Evolutionary conservation across 1,139 yeast species (phyloP), one percentile per base, ranked within the genome.

Genomic region (Saccharomyces pastorianus): DNA sequence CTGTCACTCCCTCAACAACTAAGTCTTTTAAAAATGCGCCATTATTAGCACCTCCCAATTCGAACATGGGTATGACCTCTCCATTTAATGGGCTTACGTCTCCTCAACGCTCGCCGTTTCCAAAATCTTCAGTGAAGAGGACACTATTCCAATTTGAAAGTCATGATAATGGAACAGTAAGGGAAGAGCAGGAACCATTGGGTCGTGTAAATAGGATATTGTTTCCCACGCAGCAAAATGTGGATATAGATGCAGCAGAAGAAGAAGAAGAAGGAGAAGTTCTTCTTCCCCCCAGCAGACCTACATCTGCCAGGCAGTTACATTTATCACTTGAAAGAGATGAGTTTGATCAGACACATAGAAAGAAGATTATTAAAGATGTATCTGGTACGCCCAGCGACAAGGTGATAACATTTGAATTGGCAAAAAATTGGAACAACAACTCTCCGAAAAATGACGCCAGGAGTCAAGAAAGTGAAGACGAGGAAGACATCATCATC

Each of bases 1-100:
- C 68, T 6, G 63, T 65, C 32, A 67, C 71, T 2, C 71, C 71
- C 1, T 62, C 65, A 3, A 65, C 68, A 9, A 59, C 56, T 44
- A 58, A 51, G 41, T 49, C 50, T 13, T 57, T 56, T 44, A 59
- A 57, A 32, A 47, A 48, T 20, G 53, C 51, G 20, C 61, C 61
- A 6, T 51, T 55, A 11, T 53, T 58, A 29, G 53, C 23, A 44
- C 60, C 58, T 14, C 61, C 62, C 48, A 51, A 46, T 5, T 34
- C 28, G 25, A 50, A 29, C 31, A 51, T 20, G 23, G 17, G 25
- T 17, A 41, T 42, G 9, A 52, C 46, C 23, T 58, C 64, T 8
- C 63, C 65, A 8, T 59, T 58, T 20, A 62, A 56, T 47, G 65
- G 66, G 4, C 56, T 66, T 49, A 60, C 62, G 48, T 64, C 69